Evolutionary conservation across 2,329 filamentous ascomycete species (phyloP).

Genomic region (Aspergillus thermomutatus): DNA sequence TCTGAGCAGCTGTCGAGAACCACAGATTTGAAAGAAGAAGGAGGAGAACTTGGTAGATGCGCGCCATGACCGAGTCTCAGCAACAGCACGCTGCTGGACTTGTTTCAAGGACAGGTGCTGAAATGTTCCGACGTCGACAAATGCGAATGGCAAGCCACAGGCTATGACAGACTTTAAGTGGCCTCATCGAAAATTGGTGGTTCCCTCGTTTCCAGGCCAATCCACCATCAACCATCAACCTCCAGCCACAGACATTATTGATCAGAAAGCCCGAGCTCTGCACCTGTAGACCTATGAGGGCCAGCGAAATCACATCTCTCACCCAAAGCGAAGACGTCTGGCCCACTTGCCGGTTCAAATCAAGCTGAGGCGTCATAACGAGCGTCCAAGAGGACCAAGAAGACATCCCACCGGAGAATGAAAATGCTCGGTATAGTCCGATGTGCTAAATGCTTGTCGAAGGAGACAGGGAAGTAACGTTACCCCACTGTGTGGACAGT

Average conservation of each 20-base stretch:
- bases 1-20: conserved; percentile 12
- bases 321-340: not conserved
- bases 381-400: not conserved
- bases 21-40: conserved; percentile 10
- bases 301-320: no score
- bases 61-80: conserved; percentile 8
- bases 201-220: not conserved
- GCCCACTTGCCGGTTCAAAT: not conserved
- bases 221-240: not conserved
- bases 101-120: not conserved
- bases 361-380: not conserved
- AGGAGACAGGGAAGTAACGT: not conserved
- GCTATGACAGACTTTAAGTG: not conserved
- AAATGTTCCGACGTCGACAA: not conserved
- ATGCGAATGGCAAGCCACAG: not conserved
- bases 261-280: not conserved
- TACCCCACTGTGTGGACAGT: not conserved
- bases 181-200: no score
- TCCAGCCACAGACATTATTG: not conserved
- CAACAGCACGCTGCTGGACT: not conserved
- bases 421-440: not conserved
- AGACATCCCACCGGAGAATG: not conserved
- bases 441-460: not conserved
- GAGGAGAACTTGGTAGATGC: conserved; percentile 5
- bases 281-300: no score